Base-by-base conservation (phyloP, 2,329 filamentous ascomycete species). In the Ascochyta pisi region DNA sequence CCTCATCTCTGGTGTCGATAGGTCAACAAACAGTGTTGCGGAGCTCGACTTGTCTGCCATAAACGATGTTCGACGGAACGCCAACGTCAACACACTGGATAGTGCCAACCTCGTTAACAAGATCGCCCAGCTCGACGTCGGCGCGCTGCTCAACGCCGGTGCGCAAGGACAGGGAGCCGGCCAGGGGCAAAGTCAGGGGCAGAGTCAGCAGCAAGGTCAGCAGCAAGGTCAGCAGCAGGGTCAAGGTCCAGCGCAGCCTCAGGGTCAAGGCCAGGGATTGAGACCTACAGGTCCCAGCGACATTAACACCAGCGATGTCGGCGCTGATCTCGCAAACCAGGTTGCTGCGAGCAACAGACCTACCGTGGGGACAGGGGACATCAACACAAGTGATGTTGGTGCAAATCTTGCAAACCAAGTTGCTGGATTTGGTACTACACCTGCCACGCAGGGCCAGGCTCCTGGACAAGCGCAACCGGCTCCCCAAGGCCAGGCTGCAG, bases 1-100 rank as follows among this genome's bases (percentile, higher is more conserved):
- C 39, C 58, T 71, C 22, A 40, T 65, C 19, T 65, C 65, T 53
- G 69, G 68, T 9, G 54, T 67, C 24, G 65, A 60, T 26, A 59
- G 62, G 54, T 49, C 54, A 39, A 16, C 41, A 19, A 55, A 65
- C 27, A 50, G 37, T 51, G 63, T 52, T 48, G 55, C 53, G 46
- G 61, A 54, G 34, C 34, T 64, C 35, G 56, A 62, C 39, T 31
- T 58, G 47, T 47, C 56, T 15, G 43, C 48, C 16, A 39, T 58
- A 34, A 56, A 50, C 19, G 44, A 51, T 22, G 31, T 57, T 19
- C 54, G 56, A 35, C 60, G 58, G 3, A 43, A 43, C 34, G 53
- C 48, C 19, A 55, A 53, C 43, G 50, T 40, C 26, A 63, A 60
- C 29, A 22, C 39, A 45, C 31, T 61, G n/a, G 55, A 61, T 22